Evolutionary conservation across 202 grass and related monocot species (phyloP), one percentile per base, ranked within the genome.

Genomic region (Bolboschoenoplectus hybrid): DNA sequence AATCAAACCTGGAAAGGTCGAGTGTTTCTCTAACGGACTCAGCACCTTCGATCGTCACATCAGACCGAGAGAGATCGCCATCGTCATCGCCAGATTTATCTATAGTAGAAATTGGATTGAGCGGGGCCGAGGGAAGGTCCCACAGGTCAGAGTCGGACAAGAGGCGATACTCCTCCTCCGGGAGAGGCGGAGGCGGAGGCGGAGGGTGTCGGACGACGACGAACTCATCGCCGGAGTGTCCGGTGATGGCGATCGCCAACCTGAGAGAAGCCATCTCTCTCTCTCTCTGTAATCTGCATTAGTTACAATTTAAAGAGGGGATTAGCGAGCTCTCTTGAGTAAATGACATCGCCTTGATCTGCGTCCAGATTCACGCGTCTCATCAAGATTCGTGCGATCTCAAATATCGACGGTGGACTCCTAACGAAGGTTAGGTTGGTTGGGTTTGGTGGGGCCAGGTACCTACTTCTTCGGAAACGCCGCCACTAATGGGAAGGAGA

Each of bases 121-220:
- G 90, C 1, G 89, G 82, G 12, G 86, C 89, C 35, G 86, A 94
- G 57, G 96, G 96, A 74, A 98, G 90, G 96, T 96, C 93, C 87
- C 89, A 98, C 82, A 98, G 91, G 40, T 94, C 91, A 84, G 91
- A 92, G 82, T 98, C 96, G 67, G 91, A 87, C 73, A 83, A 89
- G 6, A 67, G 84, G 11, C 69, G 8, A 91, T 94, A 98, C 38
- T 98, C 93, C 74, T 91, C 93, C 3, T 91, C 91, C 67, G 60
- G 85, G 38, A 49, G 63, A 32, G 67, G 67, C 2, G 89, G 87
- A 55, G 90, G 95, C 13, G 86, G 89, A 35, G 90, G 95, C 13
- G 86, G 89, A 35, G 35, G 11, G 67, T 96, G 93, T 14, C 76
- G 87, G 1, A 80, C 90, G 67, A 91, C 69, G 74, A 98, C 87